These are phyloP conservation scores for Nitzschia sp. DNA, from an alignment of 108 stramenopile species.

Conservation along the genomic window DNA sequence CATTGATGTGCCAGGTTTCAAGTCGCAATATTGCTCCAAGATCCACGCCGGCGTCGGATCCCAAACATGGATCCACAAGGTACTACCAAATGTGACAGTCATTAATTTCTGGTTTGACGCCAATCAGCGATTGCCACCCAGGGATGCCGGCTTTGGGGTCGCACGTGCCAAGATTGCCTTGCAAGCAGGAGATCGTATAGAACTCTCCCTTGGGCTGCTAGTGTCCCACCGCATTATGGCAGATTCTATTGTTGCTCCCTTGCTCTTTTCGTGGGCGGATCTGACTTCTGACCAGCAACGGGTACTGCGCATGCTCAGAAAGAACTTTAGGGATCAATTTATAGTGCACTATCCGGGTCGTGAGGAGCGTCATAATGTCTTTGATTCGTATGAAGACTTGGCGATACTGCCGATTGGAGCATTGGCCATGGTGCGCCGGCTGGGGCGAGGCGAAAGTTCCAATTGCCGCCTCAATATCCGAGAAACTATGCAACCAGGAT, in stretches of 20 bases:
- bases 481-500: constrained; percentile 11
- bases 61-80: constrained; percentile 1
- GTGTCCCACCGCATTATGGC: constrained; percentile 10
- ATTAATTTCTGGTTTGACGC: not conserved
- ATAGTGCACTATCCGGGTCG: constrained; percentile 15
- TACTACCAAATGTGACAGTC: not conserved
- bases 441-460: not conserved
- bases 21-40: constrained; percentile 8
- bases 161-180: constrained; percentile 3
- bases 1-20: not conserved
- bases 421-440: constrained; percentile 9
- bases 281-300: constrained; percentile 9
- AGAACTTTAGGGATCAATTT: constrained; percentile 9
- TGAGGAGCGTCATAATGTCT: constrained; percentile 8
- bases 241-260: constrained; percentile 2
- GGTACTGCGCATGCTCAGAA: not conserved
- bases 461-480: constrained; percentile 11
- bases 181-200: constrained; percentile 7
- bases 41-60: constrained; percentile 5
- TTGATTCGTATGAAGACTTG: constrained; percentile 21
- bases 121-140: not conserved
- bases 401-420: constrained; percentile 14
- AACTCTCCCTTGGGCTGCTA: constrained; percentile 14
- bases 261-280: not conserved
- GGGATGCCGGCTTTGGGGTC: constrained; percentile 9